Evolutionary conservation across 352 stramenopile species (phyloP).

Genomic region (Discostella stelligera): DNA sequence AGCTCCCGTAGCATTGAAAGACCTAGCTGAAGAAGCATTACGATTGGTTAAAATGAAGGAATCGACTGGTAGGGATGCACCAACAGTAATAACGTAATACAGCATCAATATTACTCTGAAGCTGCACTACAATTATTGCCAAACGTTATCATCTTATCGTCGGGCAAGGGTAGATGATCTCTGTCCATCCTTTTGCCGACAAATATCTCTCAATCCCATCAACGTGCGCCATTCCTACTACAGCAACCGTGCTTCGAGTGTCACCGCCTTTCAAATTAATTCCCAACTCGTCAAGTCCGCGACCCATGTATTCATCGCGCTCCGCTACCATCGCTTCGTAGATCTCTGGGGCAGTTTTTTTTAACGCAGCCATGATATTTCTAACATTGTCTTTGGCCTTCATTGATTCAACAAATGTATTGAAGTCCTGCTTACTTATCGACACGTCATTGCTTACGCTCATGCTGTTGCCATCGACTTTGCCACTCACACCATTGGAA

Average conservation of each 20-base stretch:
- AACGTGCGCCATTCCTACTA: conserved; percentile 84
- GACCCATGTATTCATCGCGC: conserved; percentile 80
- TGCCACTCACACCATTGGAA: background rate
- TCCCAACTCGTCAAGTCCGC: conserved; percentile 62
- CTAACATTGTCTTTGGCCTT: conserved; percentile 80
- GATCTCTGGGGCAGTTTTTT: conserved; percentile 69
- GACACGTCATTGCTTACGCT: conserved; percentile 10
- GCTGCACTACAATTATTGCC: no score
- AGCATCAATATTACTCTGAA: no score
- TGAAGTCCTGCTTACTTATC: conserved; percentile 35
- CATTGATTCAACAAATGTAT: conserved; percentile 69
- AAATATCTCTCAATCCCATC: conserved; percentile 82
- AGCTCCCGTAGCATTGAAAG: conserved; percentile 85
- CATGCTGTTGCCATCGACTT: conserved; percentile 1
- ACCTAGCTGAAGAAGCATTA: conserved; percentile 90
- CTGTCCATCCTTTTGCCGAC: conserved; percentile 60
- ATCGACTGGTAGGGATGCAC: conserved; percentile 89
- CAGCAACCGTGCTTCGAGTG: conserved; percentile 62
- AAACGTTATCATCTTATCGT: conserved; percentile 6
- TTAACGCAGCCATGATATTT: conserved; percentile 73
- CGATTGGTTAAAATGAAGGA: conserved; percentile 90
- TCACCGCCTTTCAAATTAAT: conserved; percentile 38
- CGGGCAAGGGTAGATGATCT: conserved; percentile 38
- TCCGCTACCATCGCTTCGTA: conserved; percentile 82
- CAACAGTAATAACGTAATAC: conserved; percentile 96